A percentile compares a stretch with the other conserved stretches of the same genome.
These are phyloP conservation scores for Schizothecium vesticola DNA, from an alignment of 495 filamentous ascomycete genomes.

Conservation along the genomic window DNA sequence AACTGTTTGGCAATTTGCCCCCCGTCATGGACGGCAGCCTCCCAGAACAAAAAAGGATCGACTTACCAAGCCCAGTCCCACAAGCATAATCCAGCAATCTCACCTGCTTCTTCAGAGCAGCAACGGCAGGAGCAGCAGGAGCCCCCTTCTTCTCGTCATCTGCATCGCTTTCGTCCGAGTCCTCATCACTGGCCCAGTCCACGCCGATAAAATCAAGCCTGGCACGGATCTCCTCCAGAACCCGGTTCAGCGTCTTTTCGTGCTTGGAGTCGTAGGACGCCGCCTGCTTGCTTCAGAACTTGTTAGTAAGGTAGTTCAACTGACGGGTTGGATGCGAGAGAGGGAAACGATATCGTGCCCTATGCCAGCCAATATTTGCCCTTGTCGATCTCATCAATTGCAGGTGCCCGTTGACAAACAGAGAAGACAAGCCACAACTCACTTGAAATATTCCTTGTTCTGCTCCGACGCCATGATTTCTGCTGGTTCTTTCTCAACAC, in stretches of 20 bases:
- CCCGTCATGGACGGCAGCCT: neutral
- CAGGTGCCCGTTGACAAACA: neutral
- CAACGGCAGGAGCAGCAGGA: neutral
- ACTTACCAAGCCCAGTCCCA: slow-evolving; percentile 56
- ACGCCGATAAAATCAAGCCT: slow-evolving; percentile 59
- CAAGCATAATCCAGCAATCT: slow-evolving; percentile 71
- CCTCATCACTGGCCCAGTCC: slow-evolving; percentile 41
- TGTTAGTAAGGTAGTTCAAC: neutral
- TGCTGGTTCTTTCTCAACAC: neutral
- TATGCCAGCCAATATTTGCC: too few relatives aligned
- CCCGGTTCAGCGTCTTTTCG: slow-evolving; percentile 31
- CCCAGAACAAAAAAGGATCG: slow-evolving; percentile 14
- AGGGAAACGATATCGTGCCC: neutral
- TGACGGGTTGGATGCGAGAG: neutral
- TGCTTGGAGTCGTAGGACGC: slow-evolving; percentile 38
- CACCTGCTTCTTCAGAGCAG: slow-evolving; percentile 42
- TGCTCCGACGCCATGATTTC: slow-evolving; percentile 20
- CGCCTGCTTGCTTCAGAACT: slow-evolving; percentile 30
- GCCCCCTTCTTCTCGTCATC: slow-evolving; percentile 25
- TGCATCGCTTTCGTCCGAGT: slow-evolving; percentile 25
- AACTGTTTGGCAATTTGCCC: neutral
- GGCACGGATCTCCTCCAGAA: slow-evolving; percentile 44
- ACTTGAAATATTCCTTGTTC: slow-evolving; percentile 46
- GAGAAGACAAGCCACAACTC: slow-evolving; percentile 14
- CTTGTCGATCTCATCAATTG: neutral